These are phyloP conservation scores for Corynespora cassiicola DNA, from an alignment of 2,329 filamentous ascomycete species.

Conservation along the genomic window DNA sequence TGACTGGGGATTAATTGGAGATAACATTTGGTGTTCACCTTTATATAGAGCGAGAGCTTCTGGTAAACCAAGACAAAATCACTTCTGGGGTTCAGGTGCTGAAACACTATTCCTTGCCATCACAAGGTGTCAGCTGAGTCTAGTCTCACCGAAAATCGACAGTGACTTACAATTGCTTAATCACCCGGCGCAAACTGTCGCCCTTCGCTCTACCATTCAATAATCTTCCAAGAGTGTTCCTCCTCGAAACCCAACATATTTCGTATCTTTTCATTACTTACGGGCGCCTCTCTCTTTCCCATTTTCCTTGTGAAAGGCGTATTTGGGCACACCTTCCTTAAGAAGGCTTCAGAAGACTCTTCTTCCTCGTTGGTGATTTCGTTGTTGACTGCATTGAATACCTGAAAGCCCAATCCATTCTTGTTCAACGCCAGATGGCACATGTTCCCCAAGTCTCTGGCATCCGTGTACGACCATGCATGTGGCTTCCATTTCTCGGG, in stretches of 20 bases:
- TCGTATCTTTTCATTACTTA: constrained; percentile 65
- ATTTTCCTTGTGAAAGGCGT: constrained; percentile 59
- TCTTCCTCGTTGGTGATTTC: constrained; percentile 59
- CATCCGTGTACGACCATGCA: constrained; percentile 68
- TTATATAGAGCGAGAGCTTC: too few species aligned
- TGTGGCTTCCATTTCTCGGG: constrained; percentile 61
- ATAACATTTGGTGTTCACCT: too few species aligned
- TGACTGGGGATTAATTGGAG: too few species aligned
- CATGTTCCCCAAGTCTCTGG: constrained; percentile 65
- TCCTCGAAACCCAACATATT: constrained; percentile 64
- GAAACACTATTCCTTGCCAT: too few species aligned
- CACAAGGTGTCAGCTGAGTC: too few species aligned
- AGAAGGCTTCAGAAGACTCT: constrained; percentile 53
- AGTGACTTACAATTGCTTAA: too few species aligned
- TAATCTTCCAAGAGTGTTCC: too few species aligned
- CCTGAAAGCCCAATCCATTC: constrained; percentile 64
- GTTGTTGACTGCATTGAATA: constrained; percentile 70
- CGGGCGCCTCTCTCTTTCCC: constrained; percentile 62
- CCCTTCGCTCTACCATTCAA: too few species aligned
- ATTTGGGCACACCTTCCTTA: constrained; percentile 56
- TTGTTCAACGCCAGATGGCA: constrained; percentile 61
- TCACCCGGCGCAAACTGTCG: too few species aligned
- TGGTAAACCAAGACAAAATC: too few species aligned
- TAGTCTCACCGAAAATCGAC: too few species aligned
- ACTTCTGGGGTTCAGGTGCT: too few species aligned